Evolutionary conservation across 768 basidiomycete genomes (phyloP).

Genomic region (Tulasnella sp.): DNA sequence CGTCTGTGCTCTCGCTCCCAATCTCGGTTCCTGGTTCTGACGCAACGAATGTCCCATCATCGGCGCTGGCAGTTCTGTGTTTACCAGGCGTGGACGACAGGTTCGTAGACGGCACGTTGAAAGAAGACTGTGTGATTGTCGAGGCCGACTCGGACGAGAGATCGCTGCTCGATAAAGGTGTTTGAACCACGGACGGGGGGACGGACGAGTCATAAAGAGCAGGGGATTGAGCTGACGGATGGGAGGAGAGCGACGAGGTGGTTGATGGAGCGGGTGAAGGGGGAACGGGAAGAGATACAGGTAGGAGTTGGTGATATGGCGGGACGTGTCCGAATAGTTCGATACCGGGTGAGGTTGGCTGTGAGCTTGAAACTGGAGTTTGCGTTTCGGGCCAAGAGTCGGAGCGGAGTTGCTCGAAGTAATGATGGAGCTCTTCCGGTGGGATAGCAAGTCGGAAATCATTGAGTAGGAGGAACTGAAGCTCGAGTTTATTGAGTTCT

Average conservation of each 20-base stretch:
- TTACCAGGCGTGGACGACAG: neutral
- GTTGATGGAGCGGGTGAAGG: neutral
- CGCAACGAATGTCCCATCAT: neutral
- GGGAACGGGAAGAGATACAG: neutral
- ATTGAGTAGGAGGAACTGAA: slow-evolving; percentile 93
- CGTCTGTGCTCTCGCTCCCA: slow-evolving; percentile 42
- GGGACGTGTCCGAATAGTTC: slow-evolving; percentile 1
- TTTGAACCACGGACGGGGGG: neutral
- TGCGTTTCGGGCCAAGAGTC: slow-evolving; percentile 23
- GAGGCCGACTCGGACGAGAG: neutral
- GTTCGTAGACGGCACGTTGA: neutral
- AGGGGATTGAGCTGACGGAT: neutral
- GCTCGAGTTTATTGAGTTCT: slow-evolving; percentile 91
- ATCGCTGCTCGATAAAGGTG: neutral
- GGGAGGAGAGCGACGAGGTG: neutral
- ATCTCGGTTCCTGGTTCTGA: neutral
- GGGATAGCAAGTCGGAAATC: slow-evolving; percentile 87
- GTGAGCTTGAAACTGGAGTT: neutral
- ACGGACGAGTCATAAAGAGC: neutral
- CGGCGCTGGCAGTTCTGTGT: neutral
- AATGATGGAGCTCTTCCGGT: slow-evolving; percentile 84
- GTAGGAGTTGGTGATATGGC: neutral
- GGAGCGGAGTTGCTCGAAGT: slow-evolving; percentile 78
- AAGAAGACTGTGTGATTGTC: neutral
- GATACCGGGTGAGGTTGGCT: neutral